phyloP scores from a whole-genome alignment of 2,329 filamentous ascomycete species.

The Verticillium nonalfalfae region DNA sequence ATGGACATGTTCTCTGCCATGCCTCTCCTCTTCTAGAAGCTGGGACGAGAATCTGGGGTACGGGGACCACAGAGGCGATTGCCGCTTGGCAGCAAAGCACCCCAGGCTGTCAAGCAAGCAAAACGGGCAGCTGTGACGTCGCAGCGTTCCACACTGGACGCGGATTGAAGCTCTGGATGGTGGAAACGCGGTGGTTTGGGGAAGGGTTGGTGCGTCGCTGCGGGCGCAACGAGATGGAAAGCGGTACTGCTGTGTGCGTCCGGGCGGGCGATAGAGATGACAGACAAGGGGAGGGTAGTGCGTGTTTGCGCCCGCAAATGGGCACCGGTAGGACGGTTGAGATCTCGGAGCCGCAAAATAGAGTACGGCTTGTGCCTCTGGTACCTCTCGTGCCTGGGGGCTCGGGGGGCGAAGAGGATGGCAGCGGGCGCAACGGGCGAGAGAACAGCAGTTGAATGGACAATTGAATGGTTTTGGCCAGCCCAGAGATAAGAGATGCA shows the following conservation, averaged over 20 bases:
- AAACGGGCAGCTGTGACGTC: constrained; percentile 27
- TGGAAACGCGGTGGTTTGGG: constrained; percentile 22
- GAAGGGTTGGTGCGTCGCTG: constrained; percentile 26
- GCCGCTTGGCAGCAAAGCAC: constrained; percentile 5
- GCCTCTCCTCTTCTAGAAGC: constrained; percentile 17
- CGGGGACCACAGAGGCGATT: constrained; percentile 1
- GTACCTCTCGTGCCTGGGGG: constrained; percentile 1
- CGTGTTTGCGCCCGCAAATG: constrained; percentile 12
- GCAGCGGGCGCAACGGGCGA: constrained; percentile 11
- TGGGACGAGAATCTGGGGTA: constrained; percentile 16
- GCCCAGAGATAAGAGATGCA: constrained; percentile 15
- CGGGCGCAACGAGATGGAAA: constrained; percentile 20
- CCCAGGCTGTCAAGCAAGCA: constrained; percentile 14
- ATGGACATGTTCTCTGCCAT: constrained; percentile 66
- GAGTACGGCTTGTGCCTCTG: constrained; percentile 13
- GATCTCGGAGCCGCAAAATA: constrained; percentile 14
- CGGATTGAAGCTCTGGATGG: constrained; percentile 13
- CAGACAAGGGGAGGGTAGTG: constrained; percentile 17
- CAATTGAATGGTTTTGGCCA: constrained; percentile 11
- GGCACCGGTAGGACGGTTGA: constrained; percentile 21
- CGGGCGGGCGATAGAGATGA: constrained; percentile 11
- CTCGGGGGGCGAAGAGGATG: background rate
- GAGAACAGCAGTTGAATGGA: constrained; percentile 8
- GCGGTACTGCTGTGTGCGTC: background rate
- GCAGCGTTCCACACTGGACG: constrained; percentile 15